Evolutionary conservation across 139 green algal species (phyloP).

Genomic region (Pleodorina starrii): DNA sequence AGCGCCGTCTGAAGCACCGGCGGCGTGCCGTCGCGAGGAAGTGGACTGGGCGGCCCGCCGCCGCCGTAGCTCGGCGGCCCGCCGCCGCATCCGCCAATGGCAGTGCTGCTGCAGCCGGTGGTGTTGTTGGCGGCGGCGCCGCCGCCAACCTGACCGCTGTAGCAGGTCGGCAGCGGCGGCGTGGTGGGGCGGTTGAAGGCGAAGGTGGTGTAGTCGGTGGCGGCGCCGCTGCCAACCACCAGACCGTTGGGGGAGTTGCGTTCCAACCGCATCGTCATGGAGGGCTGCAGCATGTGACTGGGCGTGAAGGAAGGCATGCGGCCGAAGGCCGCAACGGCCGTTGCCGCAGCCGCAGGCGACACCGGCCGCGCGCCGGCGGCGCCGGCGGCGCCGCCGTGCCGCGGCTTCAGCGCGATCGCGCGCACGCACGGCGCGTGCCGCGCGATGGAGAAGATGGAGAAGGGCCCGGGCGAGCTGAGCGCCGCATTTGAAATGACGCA

Average conservation of each 20-base stretch:
- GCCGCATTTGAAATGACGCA: conserved; percentile 35
- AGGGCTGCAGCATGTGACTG: conserved; percentile 34
- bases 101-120: not conserved
- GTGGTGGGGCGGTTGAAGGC: not conserved
- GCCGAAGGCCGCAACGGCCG: conserved; percentile 15
- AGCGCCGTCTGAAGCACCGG: conserved; percentile 14
- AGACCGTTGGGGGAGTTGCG: conserved; percentile 30
- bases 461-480: conserved; percentile 26
- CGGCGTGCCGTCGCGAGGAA: not conserved
- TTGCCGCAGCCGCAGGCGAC: not conserved
- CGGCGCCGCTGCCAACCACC: not conserved
- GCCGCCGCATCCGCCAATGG: not conserved
- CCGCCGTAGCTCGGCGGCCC: not conserved
- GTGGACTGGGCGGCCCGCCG: not conserved
- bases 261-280: conserved; percentile 46
- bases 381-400: not conserved
- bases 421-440: conserved; percentile 38
- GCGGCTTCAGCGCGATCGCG: conserved; percentile 24
- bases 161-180: not conserved
- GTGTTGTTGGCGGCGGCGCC: no score
- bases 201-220: conserved; percentile 27
- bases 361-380: not conserved
- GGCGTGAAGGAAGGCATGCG: conserved; percentile 28
- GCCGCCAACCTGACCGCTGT: not conserved
- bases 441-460: conserved; percentile 41